Evolutionary conservation across 129 eudicot genomes (phyloP), one percentile per base, ranked within the genome.

Genomic region (Mikania micrantha): DNA sequence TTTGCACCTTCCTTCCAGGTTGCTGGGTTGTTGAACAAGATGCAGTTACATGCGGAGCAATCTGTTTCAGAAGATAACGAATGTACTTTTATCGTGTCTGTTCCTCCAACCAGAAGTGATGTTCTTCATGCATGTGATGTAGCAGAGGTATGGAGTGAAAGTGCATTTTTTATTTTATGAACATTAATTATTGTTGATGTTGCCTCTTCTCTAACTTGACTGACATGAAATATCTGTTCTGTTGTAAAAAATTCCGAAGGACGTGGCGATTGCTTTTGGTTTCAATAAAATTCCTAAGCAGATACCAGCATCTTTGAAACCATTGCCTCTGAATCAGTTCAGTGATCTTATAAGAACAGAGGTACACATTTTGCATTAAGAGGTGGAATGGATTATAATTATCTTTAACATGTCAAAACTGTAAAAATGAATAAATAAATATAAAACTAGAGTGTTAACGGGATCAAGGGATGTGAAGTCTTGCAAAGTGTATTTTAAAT

Each of bases 21-120:
- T 54, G 61, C 36, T 27, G 78, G 78, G 4, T 53, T 73, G 34
- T 53, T 73, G 56, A 73, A 64, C 80, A 75, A 75, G 60, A 67
- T 75, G 80, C 80, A 91, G 61, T 71, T 91, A 50, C 85, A 81
- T n/a, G 96, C 85, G 3, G 64, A 80, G 70, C 64, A 74, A 29
- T 73, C 85, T 45, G 77, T 53, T 38, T 66, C 75, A 21, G 76
- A 28, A 63, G 82, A 81, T 65, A 73, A 78, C 3, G 66, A 73
- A 16, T 53, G 78, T 61, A 52, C 61, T 36, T 84, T 93, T 67
- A 83, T 73, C 25, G 87, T 88, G 60, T 79, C 92, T 20, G 86
- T 88, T 63, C 98, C 98, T 71, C 95, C 98, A n/a, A 93, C 96
- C n/a, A 80, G 98, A 83, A 93, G 98, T 79, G 96, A 93, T 71